phyloP scores from a whole-genome alignment of 345 rosid species.

The Raphanus sativus region DNA sequence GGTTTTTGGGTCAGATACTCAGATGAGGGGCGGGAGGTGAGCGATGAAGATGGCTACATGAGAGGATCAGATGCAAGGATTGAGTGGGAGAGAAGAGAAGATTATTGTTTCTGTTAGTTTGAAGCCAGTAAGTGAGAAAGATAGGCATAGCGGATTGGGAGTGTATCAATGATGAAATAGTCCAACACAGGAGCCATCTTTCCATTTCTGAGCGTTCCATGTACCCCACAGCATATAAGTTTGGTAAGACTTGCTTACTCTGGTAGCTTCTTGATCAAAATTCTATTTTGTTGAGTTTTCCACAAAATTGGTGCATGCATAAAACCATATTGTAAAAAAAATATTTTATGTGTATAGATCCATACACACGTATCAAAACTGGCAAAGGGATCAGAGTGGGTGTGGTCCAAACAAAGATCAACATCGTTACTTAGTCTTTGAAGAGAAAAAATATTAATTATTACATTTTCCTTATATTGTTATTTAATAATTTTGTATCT shows the following conservation, averaged over 20 bases:
- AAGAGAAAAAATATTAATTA: no score
- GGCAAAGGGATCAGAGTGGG: no score
- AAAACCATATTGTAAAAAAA: no score
- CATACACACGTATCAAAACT: no score
- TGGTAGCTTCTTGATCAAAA: constrained; percentile 21
- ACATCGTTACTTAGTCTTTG: no score
- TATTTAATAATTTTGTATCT: no score
- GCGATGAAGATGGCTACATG: constrained; percentile 52
- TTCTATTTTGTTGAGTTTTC: constrained; percentile 19
- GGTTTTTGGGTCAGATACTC: constrained; percentile 38
- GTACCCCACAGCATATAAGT: constrained; percentile 80
- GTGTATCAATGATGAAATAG: constrained; percentile 64
- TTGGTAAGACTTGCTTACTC: constrained; percentile 56
- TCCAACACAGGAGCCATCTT: constrained; percentile 68
- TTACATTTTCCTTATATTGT: no score
- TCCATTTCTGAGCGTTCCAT: constrained; percentile 77
- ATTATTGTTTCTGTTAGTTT: constrained; percentile 79
- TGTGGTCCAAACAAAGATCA: no score
- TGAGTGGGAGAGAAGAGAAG: constrained; percentile 54
- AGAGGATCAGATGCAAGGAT: constrained; percentile 52
- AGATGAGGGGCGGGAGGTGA: constrained; percentile 36
- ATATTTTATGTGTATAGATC: no score
- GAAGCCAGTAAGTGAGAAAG: constrained; percentile 84
- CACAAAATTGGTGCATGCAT: no score
- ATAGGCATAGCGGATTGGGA: constrained; percentile 80